Conservation (phyloP, 1,284 basidiomycete species). For the Gomphus bonarii region DNA sequence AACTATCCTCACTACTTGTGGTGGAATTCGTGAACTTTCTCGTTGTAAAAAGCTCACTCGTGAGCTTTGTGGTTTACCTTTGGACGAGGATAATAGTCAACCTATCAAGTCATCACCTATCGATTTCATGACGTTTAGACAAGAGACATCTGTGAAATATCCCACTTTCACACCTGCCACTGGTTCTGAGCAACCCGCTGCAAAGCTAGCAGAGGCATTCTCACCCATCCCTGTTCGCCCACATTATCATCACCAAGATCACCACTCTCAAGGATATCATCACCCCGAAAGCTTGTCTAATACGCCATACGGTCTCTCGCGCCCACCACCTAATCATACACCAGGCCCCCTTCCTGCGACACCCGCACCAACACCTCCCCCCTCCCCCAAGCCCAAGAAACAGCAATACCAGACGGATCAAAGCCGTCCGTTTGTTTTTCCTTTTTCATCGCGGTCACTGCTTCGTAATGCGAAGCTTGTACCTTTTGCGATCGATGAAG, state of each 20-base stretch:
- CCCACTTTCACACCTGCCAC: constrained; percentile 75
- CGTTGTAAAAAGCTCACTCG: constrained; percentile 81
- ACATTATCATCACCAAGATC: constrained; percentile 79
- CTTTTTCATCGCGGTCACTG: constrained; percentile 56
- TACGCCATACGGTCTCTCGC: neutral
- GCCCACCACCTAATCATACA: constrained; percentile 16
- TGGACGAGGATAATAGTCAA: constrained; percentile 43
- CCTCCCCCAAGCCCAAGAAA: constrained; percentile 89
- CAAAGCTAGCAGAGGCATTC: constrained; percentile 79
- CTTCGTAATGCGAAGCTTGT: constrained; percentile 55
- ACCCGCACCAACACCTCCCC: constrained; percentile 84
- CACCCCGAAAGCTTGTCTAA: constrained; percentile 14
- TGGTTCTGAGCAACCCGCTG: constrained; percentile 29
- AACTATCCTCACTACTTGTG: constrained; percentile 83
- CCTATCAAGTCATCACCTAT: constrained; percentile 79
- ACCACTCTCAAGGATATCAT: constrained; percentile 32
- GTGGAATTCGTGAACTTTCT: constrained; percentile 79
- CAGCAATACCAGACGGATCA: constrained; percentile 99
- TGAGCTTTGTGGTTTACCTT: constrained; percentile 66
- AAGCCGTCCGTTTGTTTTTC: constrained; percentile 88
- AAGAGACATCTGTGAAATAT: constrained; percentile 88
- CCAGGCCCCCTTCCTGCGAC: constrained; percentile 61
- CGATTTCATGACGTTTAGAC: constrained; percentile 79
- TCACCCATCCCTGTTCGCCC: constrained; percentile 89
- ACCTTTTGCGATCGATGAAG: constrained; percentile 93